A percentile compares a stretch with the other conserved stretches of the same genome.
Evolutionary conservation across 2,329 filamentous ascomycete species (phyloP).

Genomic region (Blastomyces emzantsi): DNA sequence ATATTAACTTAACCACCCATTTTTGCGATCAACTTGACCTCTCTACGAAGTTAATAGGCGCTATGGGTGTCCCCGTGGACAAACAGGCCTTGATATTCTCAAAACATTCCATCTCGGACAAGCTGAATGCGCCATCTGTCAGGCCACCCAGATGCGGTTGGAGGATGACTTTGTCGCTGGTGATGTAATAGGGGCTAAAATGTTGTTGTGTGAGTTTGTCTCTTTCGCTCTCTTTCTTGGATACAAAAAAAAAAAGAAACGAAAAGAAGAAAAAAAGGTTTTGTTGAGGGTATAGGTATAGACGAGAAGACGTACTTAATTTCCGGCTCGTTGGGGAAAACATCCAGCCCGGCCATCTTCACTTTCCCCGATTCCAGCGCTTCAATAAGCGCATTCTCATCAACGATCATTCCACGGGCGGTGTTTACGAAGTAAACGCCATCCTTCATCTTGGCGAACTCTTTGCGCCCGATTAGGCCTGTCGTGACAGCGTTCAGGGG

Average conservation of each 20-base stretch:
- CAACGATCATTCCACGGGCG: conserved; percentile 42
- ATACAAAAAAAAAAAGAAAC: too few relatives aligned
- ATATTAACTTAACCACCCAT: too few relatives aligned
- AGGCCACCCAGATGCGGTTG: conserved; percentile 41
- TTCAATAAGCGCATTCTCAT: conserved; percentile 41
- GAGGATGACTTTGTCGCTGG: conserved; percentile 35
- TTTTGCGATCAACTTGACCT: background rate
- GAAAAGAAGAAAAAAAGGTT: too few relatives aligned
- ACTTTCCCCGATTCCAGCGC: conserved; percentile 43
- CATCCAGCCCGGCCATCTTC: conserved; percentile 42
- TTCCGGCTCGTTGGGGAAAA: conserved; percentile 39
- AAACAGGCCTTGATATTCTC: conserved; percentile 40
- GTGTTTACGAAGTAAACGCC: conserved; percentile 45
- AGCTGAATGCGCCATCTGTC: conserved; percentile 39
- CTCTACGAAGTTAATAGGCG: conserved; percentile 28
- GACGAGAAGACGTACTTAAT: conserved; percentile 17
- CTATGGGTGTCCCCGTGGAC: conserved; percentile 30
- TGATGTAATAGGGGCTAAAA: conserved; percentile 32
- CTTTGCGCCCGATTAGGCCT: conserved; percentile 31
- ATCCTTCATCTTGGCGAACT: conserved; percentile 42
- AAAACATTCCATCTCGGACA: conserved; percentile 39
- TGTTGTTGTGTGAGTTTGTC: background rate
- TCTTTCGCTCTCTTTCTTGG: background rate
- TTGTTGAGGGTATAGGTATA: too few relatives aligned
- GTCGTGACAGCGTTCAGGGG: conserved; percentile 37